Conservation (phyloP, 148 eudicot species). For the Mesembryanthemum crystallinum region DNA sequence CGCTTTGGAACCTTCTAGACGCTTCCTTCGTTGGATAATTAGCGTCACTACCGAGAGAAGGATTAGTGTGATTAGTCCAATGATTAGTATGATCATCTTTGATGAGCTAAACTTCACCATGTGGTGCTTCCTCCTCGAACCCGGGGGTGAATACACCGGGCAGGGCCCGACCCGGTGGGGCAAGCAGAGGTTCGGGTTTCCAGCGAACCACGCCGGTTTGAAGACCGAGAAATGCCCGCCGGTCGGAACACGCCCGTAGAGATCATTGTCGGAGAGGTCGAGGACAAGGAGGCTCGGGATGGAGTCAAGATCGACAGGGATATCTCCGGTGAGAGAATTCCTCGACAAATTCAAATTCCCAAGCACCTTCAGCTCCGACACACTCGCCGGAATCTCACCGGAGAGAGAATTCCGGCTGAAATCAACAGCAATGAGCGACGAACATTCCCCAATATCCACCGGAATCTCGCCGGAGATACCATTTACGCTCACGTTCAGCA, state of each 20-base stretch:
- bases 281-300: slow-evolving; percentile 30
- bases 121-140: slow-evolving; percentile 2
- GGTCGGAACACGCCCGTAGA: slow-evolving; percentile 42
- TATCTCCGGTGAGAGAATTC: slow-evolving; percentile 44
- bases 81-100: slow-evolving; percentile 32
- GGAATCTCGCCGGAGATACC: slow-evolving; percentile 48
- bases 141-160: slow-evolving; percentile 20
- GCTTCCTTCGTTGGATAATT: slow-evolving; percentile 34
- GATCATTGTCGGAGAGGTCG: slow-evolving; percentile 50
- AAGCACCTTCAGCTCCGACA: slow-evolving; percentile 28
- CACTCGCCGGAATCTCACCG: slow-evolving; percentile 40
- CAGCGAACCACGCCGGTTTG: slow-evolving; percentile 36
- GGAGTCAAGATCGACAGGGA: slow-evolving; percentile 35
- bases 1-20: slow-evolving; percentile 38
- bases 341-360: slow-evolving; percentile 37
- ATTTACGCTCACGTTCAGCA: slow-evolving; percentile 35
- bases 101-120: slow-evolving; percentile 24
- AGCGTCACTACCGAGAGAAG: slow-evolving; percentile 28
- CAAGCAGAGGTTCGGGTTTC: slow-evolving; percentile 52
- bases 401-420: slow-evolving; percentile 42
- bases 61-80: slow-evolving; percentile 27
- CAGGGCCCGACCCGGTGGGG: slow-evolving; percentile 30
- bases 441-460: slow-evolving; percentile 25
- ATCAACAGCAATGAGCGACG: slow-evolving; percentile 37
- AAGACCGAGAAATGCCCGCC: slow-evolving; percentile 44